Evolutionary conservation across 164 flowering plant species (phyloP).

Genomic region (Vitis rotundifolia): DNA sequence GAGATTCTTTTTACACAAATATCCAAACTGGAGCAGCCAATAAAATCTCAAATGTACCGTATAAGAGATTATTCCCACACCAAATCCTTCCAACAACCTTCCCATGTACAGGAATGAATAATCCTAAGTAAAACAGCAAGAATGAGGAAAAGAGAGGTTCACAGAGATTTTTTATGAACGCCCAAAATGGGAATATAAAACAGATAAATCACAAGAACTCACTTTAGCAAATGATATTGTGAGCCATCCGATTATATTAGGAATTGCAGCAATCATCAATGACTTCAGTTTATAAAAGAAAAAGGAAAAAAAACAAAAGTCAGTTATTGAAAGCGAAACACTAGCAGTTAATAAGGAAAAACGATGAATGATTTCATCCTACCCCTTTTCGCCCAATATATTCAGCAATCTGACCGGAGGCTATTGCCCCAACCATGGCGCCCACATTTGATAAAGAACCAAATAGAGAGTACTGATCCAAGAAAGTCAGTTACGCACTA

Average conservation of each 20-base stretch:
- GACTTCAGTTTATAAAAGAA: constrained; percentile 40
- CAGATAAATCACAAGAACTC: constrained; percentile 17
- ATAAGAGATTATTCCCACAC: constrained; percentile 76
- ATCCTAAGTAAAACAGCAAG: constrained; percentile 36
- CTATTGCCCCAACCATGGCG: constrained; percentile 82
- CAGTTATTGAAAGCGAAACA: neutral
- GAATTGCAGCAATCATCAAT: constrained; percentile 72
- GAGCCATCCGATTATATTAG: constrained; percentile 87
- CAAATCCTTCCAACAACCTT: constrained; percentile 73
- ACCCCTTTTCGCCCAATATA: constrained; percentile 78
- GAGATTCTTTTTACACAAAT: neutral
- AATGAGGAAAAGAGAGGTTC: neutral
- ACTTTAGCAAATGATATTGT: constrained; percentile 75
- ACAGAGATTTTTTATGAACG: neutral
- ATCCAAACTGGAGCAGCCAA: neutral
- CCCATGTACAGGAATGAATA: constrained; percentile 75
- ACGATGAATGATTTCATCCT: neutral
- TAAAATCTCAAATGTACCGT: constrained; percentile 31
- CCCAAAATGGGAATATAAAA: no score
- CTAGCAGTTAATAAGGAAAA: neutral
- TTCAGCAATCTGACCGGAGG: constrained; percentile 74
- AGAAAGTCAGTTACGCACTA: neutral
- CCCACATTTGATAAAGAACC: constrained; percentile 76
- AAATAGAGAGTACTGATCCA: constrained; percentile 55
- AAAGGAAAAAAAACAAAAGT: neutral